Evolutionary conservation across 768 basidiomycete genomes (phyloP), one percentile per base, ranked within the genome.

Genomic region (Amanita pseudoporphyria): DNA sequence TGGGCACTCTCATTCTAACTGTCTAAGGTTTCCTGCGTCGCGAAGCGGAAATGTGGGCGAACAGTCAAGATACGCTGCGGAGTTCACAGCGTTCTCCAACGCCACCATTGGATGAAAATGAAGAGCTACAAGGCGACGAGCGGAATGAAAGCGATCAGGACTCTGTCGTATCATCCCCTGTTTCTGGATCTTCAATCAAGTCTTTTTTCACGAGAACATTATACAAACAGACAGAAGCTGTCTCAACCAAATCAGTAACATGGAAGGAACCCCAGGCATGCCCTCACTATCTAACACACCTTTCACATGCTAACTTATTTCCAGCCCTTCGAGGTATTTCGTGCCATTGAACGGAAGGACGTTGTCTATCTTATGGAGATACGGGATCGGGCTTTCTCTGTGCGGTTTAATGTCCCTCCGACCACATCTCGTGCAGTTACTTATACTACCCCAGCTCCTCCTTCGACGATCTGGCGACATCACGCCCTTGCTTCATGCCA

Each of bases 401-500:
- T 92, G 51, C 47, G 81, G 74, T 31, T 33, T 22, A 44, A 32
- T 9, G 22, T 24, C n/a, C 32, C 18, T 19, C 24, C 5, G 24
- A 30, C 28, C 14, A 28, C 26, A 9, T 30, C 13, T 30, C 21
- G 21, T 6, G 13, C 32, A 24, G 9, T 42, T 6, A 31, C 28
- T 30, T 28, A 35, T 22, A n/a, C 13, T 47, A 9, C 22, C 7
- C 22, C 51, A 88, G 81, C 71, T 94, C 22, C 71, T 97, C 5
- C 69, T 95, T n/a, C 83, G 82, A 50, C 88, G 87, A 60, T 82
- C 82, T 32, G 91, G 89, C 2, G 84, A 87, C 35, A 81, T 82
- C 19, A 92, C 92, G 1, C 93, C 94, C 6, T 77, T 98, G 12
- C 76, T 96, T 6, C 91, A 97, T 60, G 90, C 92, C 1, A 90